These are phyloP conservation scores for Nitzschia inconspicua DNA, from an alignment of 108 stramenopile genomes.

Conservation along the genomic window DNA sequence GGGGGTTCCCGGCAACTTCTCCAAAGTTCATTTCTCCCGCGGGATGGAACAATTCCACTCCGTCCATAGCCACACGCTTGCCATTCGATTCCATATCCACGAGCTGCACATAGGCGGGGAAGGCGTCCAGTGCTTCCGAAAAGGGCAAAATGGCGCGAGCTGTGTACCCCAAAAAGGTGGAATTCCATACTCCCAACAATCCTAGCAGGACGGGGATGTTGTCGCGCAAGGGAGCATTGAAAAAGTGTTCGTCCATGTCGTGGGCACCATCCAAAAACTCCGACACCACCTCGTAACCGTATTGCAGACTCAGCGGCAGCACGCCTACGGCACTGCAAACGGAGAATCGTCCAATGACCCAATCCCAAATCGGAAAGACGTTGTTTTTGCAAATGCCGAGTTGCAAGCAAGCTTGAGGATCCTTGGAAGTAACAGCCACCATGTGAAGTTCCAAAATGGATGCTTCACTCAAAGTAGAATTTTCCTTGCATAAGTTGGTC, in stretches of 20 bases:
- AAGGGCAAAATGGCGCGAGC: constrained; percentile 94
- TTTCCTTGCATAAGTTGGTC: constrained; percentile 25
- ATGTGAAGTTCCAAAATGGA: constrained; percentile 79
- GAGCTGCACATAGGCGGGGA: constrained; percentile 97
- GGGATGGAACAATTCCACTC: constrained; percentile 48
- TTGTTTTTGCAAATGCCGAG: constrained; percentile 83
- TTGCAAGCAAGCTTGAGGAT: constrained; percentile 15
- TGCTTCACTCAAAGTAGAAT: constrained; percentile 29
- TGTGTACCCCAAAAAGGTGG: constrained; percentile 94
- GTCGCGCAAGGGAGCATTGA: constrained; percentile 85
- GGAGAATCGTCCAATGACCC: constrained; percentile 95
- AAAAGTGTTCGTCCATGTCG: constrained; percentile 98
- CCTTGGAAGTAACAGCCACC: constrained; percentile 67
- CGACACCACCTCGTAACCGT: constrained; percentile 72
- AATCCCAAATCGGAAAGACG: constrained; percentile 96
- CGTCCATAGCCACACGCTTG: constrained; percentile 90
- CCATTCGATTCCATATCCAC: constrained; percentile 99
- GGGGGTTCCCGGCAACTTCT: constrained; percentile 87
- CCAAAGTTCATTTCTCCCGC: constrained; percentile 65
- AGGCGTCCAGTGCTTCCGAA: constrained; percentile 81
- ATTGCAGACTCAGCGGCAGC: constrained; percentile 89
- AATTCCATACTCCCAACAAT: constrained; percentile 97
- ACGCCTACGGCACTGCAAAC: constrained; percentile 83
- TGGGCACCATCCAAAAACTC: constrained; percentile 92
- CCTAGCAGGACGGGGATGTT: constrained; percentile 98